These are phyloP conservation scores for Lizanozyma gosingica DNA, from an alignment of 1,139 yeast species.

Conservation along the genomic window DNA sequence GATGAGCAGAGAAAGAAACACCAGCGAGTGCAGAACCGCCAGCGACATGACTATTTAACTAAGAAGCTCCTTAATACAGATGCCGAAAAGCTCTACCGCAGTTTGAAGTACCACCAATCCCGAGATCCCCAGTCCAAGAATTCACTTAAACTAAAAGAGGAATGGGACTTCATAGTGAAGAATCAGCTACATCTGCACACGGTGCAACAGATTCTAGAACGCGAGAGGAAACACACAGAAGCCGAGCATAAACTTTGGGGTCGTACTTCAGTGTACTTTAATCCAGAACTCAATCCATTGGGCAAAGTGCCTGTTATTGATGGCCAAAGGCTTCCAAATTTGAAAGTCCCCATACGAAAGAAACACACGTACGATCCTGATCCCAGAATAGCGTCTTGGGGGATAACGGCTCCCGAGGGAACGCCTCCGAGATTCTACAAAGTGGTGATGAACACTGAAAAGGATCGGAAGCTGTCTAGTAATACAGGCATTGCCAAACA, in stretches of 20 bases:
- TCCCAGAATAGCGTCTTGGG: slow-evolving; percentile 18
- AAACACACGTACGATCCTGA: slow-evolving; percentile 15
- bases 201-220: background rate
- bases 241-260: slow-evolving; percentile 28
- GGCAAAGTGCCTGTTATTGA: slow-evolving; percentile 28
- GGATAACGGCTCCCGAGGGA: slow-evolving; percentile 27
- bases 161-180: slow-evolving; percentile 32
- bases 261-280: slow-evolving; percentile 29
- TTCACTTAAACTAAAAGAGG: slow-evolving; percentile 21
- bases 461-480: slow-evolving; percentile 4
- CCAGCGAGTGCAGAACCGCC: slow-evolving; percentile 7
- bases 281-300: slow-evolving; percentile 38
- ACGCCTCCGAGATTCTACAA: slow-evolving; percentile 35
- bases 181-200: slow-evolving; percentile 19
- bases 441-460: slow-evolving; percentile 23
- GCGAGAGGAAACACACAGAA: slow-evolving; percentile 7
- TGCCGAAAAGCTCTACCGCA: slow-evolving; percentile 22
- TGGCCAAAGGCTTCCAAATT: slow-evolving; percentile 1
- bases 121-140: slow-evolving; percentile 16
- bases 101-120: slow-evolving; percentile 3
- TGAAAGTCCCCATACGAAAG: slow-evolving; percentile 1
- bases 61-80: slow-evolving; percentile 21
- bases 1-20: slow-evolving; percentile 33
- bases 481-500: slow-evolving; percentile 1
- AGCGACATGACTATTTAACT: slow-evolving; percentile 7